phyloP scores from a whole-genome alignment of 805 yeast species.

The Ogataea neopini region DNA sequence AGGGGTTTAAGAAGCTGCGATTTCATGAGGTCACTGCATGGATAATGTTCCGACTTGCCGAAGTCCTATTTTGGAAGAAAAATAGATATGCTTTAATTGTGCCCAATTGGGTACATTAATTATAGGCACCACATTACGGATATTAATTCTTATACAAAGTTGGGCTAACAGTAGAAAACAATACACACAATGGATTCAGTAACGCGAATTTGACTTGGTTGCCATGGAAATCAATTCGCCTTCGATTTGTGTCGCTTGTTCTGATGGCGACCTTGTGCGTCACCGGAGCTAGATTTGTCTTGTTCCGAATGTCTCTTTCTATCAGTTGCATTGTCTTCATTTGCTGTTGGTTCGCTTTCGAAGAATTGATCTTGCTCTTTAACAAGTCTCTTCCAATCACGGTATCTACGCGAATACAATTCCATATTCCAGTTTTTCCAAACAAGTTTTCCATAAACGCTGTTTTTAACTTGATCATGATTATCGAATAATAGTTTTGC shows the following conservation, averaged over 20 bases:
- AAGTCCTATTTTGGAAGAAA: no score
- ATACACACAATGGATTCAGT: background rate
- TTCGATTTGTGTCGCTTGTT: slow-evolving; percentile 4
- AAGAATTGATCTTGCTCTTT: slow-evolving; percentile 28
- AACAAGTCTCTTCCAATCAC: slow-evolving; percentile 76
- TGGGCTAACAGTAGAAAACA: background rate
- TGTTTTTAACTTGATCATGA: slow-evolving; percentile 72
- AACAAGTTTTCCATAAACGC: slow-evolving; percentile 84
- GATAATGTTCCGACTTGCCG: no score
- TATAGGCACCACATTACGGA: background rate
- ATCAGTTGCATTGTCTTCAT: background rate
- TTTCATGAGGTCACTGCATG: no score
- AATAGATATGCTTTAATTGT: no score
- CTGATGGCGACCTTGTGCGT: background rate
- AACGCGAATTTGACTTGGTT: background rate
- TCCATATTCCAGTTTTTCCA: slow-evolving; percentile 97
- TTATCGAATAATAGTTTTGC: slow-evolving; percentile 64
- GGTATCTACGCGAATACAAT: slow-evolving; percentile 65
- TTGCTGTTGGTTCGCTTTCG: background rate
- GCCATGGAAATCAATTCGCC: background rate
- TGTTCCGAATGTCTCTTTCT: background rate
- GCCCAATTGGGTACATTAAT: background rate
- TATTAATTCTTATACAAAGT: background rate
- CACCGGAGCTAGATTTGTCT: background rate
- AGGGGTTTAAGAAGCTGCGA: background rate